These are phyloP conservation scores for Botrytis cinerea DNA, from an alignment of 2,329 filamentous ascomycete species.

Conservation along the genomic window DNA sequence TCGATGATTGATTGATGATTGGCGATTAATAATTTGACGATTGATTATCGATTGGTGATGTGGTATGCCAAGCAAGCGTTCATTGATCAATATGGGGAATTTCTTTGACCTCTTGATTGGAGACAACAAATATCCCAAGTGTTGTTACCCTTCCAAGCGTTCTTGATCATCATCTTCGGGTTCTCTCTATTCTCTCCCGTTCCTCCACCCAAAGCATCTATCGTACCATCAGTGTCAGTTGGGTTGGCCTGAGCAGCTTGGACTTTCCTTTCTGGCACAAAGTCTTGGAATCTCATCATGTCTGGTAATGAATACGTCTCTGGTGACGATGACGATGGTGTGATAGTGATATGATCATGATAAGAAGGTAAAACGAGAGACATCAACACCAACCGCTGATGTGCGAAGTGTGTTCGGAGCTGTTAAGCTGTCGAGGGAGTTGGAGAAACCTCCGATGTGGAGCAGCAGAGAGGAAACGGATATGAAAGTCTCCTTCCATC, in stretches of 20 bases:
- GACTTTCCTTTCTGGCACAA: background rate
- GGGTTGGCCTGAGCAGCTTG: background rate
- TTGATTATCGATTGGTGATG: background rate
- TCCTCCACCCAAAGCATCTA: background rate
- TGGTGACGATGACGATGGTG: too few species aligned
- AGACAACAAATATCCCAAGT: background rate
- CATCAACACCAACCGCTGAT: background rate
- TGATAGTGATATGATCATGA: background rate
- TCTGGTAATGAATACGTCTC: background rate
- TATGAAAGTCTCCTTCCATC: background rate
- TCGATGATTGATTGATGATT: background rate
- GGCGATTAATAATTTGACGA: background rate
- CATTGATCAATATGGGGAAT: background rate
- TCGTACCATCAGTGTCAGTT: background rate
- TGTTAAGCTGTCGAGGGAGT: background rate
- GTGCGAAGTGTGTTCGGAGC: background rate
- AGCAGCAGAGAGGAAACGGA: background rate
- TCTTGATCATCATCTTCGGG: background rate
- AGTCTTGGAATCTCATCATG: background rate
- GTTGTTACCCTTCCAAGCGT: background rate
- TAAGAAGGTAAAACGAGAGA: background rate
- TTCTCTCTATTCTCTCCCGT: background rate
- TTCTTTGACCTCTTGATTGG: slow-evolving; percentile 1
- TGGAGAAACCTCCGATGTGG: background rate
- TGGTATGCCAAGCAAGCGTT: slow-evolving; percentile 2